These are phyloP conservation scores for Carex littledalei DNA, from an alignment of 176 grass and related monocot species.

Conservation along the genomic window DNA sequence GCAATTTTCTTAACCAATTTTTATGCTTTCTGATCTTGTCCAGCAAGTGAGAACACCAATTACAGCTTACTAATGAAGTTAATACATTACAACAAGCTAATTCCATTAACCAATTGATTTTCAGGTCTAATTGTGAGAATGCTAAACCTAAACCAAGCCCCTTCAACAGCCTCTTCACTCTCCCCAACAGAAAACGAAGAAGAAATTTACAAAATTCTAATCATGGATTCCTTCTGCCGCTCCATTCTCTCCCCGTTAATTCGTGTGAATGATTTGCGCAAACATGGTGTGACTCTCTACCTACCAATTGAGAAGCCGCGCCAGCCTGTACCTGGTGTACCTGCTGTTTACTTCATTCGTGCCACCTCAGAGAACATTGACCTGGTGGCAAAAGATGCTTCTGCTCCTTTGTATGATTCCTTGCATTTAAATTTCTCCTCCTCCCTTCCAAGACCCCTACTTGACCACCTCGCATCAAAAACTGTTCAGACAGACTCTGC, in stretches of 20 bases:
- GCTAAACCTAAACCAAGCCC: constrained; percentile 22
- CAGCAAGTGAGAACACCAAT: background rate
- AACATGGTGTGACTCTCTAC: constrained; percentile 77
- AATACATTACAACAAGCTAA: background rate
- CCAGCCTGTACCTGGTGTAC: constrained; percentile 65
- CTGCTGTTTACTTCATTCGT: constrained; percentile 76
- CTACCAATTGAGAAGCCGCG: constrained; percentile 66
- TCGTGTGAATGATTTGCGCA: constrained; percentile 63
- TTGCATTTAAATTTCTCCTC: constrained; percentile 92
- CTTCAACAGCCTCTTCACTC: constrained; percentile 5
- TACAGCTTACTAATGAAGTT: background rate
- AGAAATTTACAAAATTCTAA: constrained; percentile 91
- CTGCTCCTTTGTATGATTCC: constrained; percentile 71
- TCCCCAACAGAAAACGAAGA: constrained; percentile 28
- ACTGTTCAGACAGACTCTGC: constrained; percentile 41
- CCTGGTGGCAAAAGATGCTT: constrained; percentile 64
- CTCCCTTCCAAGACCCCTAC: constrained; percentile 62
- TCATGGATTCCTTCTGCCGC: constrained; percentile 69
- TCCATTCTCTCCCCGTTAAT: constrained; percentile 71
- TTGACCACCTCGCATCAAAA: constrained; percentile 61
- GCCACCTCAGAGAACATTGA: constrained; percentile 67
- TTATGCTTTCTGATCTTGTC: background rate
- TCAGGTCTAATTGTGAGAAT: constrained; percentile 24
- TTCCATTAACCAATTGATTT: background rate
- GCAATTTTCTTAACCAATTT: background rate